Base-by-base conservation (phyloP, 2,329 filamentous ascomycete species). In the Aspergillus tubingensis region DNA sequence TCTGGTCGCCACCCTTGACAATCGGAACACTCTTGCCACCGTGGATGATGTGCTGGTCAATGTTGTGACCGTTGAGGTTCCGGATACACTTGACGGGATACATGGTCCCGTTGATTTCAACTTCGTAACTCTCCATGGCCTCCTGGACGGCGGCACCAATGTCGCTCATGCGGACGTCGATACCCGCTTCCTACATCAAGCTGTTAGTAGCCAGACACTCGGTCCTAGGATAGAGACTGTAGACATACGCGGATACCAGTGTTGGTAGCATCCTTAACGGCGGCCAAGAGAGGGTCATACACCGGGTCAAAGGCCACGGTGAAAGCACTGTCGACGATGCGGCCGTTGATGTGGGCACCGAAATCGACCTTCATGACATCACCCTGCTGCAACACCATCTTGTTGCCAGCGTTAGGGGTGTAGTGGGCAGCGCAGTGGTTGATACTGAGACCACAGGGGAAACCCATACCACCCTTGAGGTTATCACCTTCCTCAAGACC, bases 11-110 rank as follows among this genome's bases (percentile, higher is more conserved):
- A 63, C 87, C 89, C 82, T 96, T 96, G 65, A 97, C 92, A 70
- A 97, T 96, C 0, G 93, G 94, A 54, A 97, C 91, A 67, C 91
- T 92, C 83, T 97, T 97, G 56, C 77, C 90, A 60, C 93, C 92
- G 79, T 97, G 93, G 69, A 97, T 97, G 75, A 87, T 88, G 81
- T 93, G 95, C 63, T 88, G 92, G 59, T 91, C 83, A 72, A 97
- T 97, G 67, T 91, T 94, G 81, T 97, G 93, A 8, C 92, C 92
- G 72, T 91, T 94, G 62, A 96, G 82, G 79, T 95, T 95, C 66
- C 90, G 88, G 73, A 96, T 94, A 65, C 88, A 85, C 81, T 95
- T 96, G 75, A 96, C 85, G 0, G 90, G 91, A 71, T 91, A 86
- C 11, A 87, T 92, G 43, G 85, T 86, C 63, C 91, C 91, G 74